A percentile compares a stretch with the other conserved stretches of the same genome.
These are phyloP conservation scores for Magnolia changhungtana DNA, from an alignment of 164 flowering plant genomes.

Conservation along the genomic window DNA sequence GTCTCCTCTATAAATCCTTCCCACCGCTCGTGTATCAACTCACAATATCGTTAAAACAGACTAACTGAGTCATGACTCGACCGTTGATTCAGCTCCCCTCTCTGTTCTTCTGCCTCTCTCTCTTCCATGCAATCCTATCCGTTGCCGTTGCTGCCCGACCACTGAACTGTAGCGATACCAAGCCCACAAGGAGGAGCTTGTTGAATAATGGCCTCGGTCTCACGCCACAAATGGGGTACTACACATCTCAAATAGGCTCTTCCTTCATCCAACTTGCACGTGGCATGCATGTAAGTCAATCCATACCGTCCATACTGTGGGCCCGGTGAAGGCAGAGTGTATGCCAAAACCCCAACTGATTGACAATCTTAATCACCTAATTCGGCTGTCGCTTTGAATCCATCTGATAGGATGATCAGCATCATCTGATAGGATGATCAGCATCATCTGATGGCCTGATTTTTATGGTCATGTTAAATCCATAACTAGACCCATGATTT, in stretches of 20 bases:
- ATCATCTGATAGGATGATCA: no score
- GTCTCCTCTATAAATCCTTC: neutral
- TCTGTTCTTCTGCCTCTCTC: neutral
- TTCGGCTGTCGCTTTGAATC: no score
- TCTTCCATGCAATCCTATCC: neutral
- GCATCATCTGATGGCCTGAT: no score
- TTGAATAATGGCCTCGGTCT: constrained; percentile 1
- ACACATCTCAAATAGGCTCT: neutral
- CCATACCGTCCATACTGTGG: no score
- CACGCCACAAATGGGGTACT: constrained; percentile 4
- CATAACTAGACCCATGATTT: no score
- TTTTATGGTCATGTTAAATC: no score
- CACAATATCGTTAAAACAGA: neutral
- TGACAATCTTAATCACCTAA: no score
- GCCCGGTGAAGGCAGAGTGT: no score
- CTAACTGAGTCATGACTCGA: neutral
- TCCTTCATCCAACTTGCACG: no score
- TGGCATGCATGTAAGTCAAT: no score
- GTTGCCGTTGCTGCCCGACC: neutral
- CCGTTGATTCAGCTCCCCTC: neutral
- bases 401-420: no score
- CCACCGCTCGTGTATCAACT: neutral
- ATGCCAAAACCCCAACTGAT: no score
- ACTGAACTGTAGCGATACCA: neutral
- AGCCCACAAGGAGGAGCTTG: neutral